Percentiles rank a stretch among this genome's conserved stretches.
phyloP scores from a whole-genome alignment of 2,329 filamentous ascomycete genomes.

The Hymenoscyphus occultus region DNA sequence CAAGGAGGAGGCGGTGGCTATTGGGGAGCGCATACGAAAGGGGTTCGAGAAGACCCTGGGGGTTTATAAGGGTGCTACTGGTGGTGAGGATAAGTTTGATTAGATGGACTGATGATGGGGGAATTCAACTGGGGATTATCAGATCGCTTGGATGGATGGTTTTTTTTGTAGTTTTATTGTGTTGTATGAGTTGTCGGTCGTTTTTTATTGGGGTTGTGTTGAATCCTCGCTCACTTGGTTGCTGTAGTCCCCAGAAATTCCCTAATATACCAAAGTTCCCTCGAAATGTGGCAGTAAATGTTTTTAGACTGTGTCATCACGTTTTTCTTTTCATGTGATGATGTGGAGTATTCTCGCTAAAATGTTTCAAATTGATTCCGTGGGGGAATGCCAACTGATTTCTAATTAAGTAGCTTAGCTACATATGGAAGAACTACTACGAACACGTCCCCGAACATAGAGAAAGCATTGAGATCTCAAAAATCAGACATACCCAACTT shows the following conservation, averaged over 20 bases:
- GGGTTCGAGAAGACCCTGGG: slow-evolving; percentile 12
- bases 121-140: background rate
- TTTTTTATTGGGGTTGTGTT: background rate
- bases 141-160: background rate
- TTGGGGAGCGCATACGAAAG: background rate
- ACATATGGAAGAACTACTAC: background rate
- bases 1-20: slow-evolving; percentile 3
- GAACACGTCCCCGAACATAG: background rate
- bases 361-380: too few relatives aligned
- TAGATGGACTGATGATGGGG: slow-evolving; percentile 23
- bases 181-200: background rate
- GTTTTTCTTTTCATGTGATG: too few relatives aligned
- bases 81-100: slow-evolving; percentile 29
- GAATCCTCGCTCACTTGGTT: background rate
- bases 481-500: background rate
- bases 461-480: background rate
- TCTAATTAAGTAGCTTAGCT: too few relatives aligned
- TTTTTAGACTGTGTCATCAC: too few relatives aligned
- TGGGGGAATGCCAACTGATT: too few relatives aligned
- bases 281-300: too few relatives aligned
- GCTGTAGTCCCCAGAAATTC: background rate
- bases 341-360: too few relatives aligned
- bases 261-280: background rate
- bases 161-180: background rate
- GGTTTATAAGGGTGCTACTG: slow-evolving; percentile 24